Percentiles rank a stretch among this genome's conserved stretches.
These are phyloP conservation scores for Kalanchoe fedtschenkoi DNA, from an alignment of 164 flowering plant genomes.

Conservation along the genomic window DNA sequence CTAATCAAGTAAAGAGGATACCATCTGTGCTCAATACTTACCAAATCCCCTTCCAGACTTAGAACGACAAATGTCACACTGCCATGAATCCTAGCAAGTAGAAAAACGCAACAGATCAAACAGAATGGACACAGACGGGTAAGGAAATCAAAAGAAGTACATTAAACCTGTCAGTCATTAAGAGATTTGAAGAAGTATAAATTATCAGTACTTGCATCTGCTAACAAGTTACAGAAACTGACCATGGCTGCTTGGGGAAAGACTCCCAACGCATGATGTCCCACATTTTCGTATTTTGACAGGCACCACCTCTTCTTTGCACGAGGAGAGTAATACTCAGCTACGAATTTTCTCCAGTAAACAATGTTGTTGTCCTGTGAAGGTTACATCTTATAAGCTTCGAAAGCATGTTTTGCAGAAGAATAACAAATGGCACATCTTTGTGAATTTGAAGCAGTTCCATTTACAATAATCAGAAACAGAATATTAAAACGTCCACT, in stretches of 20 bases:
- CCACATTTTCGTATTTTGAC: constrained; percentile 84
- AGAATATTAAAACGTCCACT: constrained; percentile 18
- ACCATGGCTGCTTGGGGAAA: constrained; percentile 94
- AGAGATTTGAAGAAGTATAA: not conserved
- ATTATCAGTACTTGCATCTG: not conserved
- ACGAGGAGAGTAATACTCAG: constrained; percentile 84
- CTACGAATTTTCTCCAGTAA: constrained; percentile 93
- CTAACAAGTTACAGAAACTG: constrained; percentile 11
- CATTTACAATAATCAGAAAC: not conserved
- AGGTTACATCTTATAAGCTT: not conserved
- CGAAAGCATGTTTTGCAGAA: not conserved
- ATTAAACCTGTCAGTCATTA: not conserved
- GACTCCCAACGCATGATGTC: constrained; percentile 85
- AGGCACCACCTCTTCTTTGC: constrained; percentile 98
- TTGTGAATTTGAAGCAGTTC: not conserved
- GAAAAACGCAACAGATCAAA: not conserved
- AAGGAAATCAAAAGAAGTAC: not conserved
- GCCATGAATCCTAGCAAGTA: constrained; percentile 69
- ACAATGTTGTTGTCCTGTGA: constrained; percentile 66
- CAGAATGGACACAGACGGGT: not conserved
- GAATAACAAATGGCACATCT: not conserved
- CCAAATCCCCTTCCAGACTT: constrained; percentile 76
- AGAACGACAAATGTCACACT: constrained; percentile 65
- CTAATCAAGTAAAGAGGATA: not conserved
- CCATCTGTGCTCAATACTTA: constrained; percentile 23